Evolutionary conservation across 2,329 filamentous ascomycete species (phyloP), one percentile per base, ranked within the genome.

Genomic region (Talaromyces piceae): DNA sequence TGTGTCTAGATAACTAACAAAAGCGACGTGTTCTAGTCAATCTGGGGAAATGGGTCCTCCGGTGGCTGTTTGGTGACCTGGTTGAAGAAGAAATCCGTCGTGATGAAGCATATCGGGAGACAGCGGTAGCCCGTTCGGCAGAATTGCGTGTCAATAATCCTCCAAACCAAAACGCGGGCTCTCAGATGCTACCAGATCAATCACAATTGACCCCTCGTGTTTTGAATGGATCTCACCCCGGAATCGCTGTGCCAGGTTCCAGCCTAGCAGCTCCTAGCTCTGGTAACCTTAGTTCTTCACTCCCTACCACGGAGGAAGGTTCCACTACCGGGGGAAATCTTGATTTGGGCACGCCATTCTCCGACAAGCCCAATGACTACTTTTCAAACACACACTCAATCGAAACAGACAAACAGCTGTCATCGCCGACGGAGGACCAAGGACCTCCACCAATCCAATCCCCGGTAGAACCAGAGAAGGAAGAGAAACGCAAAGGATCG

Each of bases 21-120:
- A 7, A 30, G 28, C 5, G 23, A 26, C 33, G 39, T 11, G 22
- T 30, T 13, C 23, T 57, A 93, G 88, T 97, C 67, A 97, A 95
- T 63, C 82, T 97, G 43, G 93, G 93, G 7, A 95, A 95, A 75
- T 98, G 93, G 93, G 83, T 97, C 43, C 73, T 98, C 54, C 82
- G 93, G 28, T 95, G 96, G 67, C 77, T 98, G 0, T 98, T 98
- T 71, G 83, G 86, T 8, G 86, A 87, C 50, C 76, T 97, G 39
- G 86, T 98, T 49, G 87, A 95, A 54, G 91, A 96, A 66, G 88
- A 97, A 66, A 87, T 95, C 58, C 83, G 80, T 57, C 82, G 88
- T 48, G 93, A 98, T 62, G 83, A 87, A 61, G 73, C 71, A 0
- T 83, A 87, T 64, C 81, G 91, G n/a, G 75, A 81, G 41, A 78